Evolutionary conservation across 352 stramenopile species (phyloP), one percentile per base, ranked within the genome.

Genomic region (Hyaloperonospora arabidopsidis): DNA sequence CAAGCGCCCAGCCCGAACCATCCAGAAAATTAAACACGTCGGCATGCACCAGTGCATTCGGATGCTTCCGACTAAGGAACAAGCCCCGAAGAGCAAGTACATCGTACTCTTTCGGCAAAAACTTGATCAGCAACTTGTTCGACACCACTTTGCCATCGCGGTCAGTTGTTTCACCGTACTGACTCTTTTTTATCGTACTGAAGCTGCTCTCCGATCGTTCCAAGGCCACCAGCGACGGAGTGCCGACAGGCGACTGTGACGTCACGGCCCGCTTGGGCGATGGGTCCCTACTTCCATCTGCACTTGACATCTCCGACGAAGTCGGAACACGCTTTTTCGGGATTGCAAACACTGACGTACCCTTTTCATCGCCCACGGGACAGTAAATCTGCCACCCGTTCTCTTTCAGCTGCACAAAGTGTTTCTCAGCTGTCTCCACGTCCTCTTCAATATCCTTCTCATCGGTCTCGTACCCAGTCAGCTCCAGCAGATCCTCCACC

Each of bases 21-120:
- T 89, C 72, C 12, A 87, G 57, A 47, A 93, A 87, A 32, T 83
- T 76, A 55, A 93, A 90, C 17, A 87, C 52, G 10, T 91, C 75
- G 2, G 86, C 54, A 44, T 69, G 59, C 2, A 76, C 53, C 2
- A 93, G 39, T 14, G 73, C 65, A 15, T 67, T 45, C 15, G 61
- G 65, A 22, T 72, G 61, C 29, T 68, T 67, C 21, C 68, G 59
- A 45, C 52, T 70, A 1, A 75, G 43, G 32, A 90, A 87, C 25
- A 89, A 35, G 1, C 52, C 61, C 14, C 80, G 74, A 4, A 88
- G 49, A 0, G 61, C 46, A 11, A 50, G 17, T 19, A 71, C 68
- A 18, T 72, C 65, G 43, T 75, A 90, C 39, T 72, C 75, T 22
- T 66, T 65, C 22, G 80, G 70, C 18, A 89, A 59, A 34, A 74